Conservation (phyloP, 345 rosid genomes). For the Pugionium dolabratum region DNA sequence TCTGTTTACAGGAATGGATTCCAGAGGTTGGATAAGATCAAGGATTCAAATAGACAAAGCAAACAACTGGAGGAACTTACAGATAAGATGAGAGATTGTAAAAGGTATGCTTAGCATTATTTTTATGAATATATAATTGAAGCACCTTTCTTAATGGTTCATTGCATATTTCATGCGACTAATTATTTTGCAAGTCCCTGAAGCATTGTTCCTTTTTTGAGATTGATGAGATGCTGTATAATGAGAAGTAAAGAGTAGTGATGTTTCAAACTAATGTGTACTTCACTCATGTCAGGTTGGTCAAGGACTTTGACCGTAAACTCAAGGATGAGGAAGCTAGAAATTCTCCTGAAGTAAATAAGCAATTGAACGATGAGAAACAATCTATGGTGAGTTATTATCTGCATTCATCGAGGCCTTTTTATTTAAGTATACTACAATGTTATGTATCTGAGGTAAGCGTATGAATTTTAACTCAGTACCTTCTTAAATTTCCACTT, state of each 20-base stretch:
- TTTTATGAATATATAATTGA: no score
- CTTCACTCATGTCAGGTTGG: conserved; percentile 57
- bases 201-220: background rate
- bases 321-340: conserved; percentile 77
- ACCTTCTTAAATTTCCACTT: background rate
- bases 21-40: conserved; percentile 92
- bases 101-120: conserved; percentile 51
- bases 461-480: background rate
- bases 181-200: background rate
- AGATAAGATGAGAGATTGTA: conserved; percentile 94
- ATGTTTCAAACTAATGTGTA: background rate
- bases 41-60: conserved; percentile 88
- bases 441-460: background rate
- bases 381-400: conserved; percentile 80
- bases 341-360: conserved; percentile 79
- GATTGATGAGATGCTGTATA: background rate
- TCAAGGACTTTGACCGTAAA: conserved; percentile 90
- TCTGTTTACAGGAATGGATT: conserved; percentile 83
- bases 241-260: background rate
- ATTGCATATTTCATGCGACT: background rate
- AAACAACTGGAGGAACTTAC: conserved; percentile 98
- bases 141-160: background rate
- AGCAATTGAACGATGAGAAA: conserved; percentile 92
- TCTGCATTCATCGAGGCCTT: background rate
- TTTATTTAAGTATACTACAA: background rate